Evolutionary conservation across 768 basidiomycete genomes (phyloP).

Genomic region (Rhizopogon rudus): DNA sequence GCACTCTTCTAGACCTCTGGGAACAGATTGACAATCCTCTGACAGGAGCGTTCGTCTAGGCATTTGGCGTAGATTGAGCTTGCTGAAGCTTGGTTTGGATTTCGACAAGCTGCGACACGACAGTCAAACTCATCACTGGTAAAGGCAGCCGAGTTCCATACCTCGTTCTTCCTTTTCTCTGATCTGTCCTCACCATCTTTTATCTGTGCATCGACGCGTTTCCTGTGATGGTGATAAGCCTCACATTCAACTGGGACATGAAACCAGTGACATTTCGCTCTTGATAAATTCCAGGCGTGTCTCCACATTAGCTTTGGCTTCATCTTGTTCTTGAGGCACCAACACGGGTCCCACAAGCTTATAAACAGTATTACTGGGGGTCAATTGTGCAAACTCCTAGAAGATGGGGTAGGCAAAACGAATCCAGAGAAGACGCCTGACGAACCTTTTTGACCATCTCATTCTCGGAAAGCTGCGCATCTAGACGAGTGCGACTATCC

Average conservation of each 20-base stretch:
- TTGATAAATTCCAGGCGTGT: constrained; percentile 87
- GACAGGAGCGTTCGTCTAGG: background rate
- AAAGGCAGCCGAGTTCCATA: constrained; percentile 19
- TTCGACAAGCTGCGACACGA: constrained; percentile 50
- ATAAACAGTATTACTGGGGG: constrained; percentile 75
- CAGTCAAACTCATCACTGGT: constrained; percentile 6
- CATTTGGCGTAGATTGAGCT: constrained; percentile 24
- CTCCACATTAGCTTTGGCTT: constrained; percentile 85
- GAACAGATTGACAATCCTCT: background rate
- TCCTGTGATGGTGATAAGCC: constrained; percentile 34
- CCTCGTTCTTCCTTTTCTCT: constrained; percentile 83
- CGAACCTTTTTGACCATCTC: constrained; percentile 85
- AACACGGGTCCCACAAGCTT: constrained; percentile 91
- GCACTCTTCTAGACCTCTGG: background rate
- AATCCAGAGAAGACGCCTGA: background rate
- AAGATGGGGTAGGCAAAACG: constrained; percentile 1
- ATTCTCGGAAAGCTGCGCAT: constrained; percentile 88
- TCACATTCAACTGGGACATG: constrained; percentile 5
- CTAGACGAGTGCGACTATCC: constrained; percentile 81
- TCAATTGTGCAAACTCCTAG: constrained; percentile 80
- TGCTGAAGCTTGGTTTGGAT: constrained; percentile 55
- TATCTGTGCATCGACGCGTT: constrained; percentile 77
- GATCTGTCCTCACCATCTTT: constrained; percentile 72
- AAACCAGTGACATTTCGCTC: constrained; percentile 69
- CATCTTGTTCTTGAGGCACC: constrained; percentile 81